Conservation (phyloP, 2,329 filamentous ascomycete species). For the Drechslerella coelobrocha region DNA sequence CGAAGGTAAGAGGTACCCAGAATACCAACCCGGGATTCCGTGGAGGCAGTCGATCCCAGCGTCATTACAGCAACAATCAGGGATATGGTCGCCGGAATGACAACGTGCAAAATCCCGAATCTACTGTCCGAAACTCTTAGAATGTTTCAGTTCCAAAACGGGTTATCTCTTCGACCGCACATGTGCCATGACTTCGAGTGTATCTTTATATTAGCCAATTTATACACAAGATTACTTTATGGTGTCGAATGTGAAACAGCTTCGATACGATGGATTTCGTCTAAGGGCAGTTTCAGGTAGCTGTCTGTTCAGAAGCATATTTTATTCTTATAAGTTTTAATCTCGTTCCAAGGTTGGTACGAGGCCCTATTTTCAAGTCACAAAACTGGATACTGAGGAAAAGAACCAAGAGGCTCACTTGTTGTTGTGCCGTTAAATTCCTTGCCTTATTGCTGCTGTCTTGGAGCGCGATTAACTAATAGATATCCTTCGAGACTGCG, state of each 20-base stretch:
- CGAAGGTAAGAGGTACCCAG: conserved; percentile 32
- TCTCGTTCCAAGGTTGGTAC: too few species aligned
- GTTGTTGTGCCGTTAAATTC: too few species aligned
- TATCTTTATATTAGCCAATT: background rate
- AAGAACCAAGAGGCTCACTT: too few species aligned
- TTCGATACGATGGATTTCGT: background rate
- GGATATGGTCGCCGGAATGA: conserved; percentile 33
- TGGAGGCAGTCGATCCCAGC: conserved; percentile 30
- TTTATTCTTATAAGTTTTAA: too few species aligned
- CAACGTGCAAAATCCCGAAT: conserved; percentile 20
- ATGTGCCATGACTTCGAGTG: background rate
- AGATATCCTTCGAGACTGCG: too few species aligned
- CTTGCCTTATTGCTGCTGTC: too few species aligned
- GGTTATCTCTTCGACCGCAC: background rate
- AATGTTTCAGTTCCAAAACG: conserved; percentile 7
- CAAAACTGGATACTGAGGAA: too few species aligned
- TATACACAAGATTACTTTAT: background rate
- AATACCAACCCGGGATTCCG: conserved; percentile 19
- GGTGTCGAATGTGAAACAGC: background rate
- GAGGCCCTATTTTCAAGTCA: background rate
- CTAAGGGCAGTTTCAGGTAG: background rate
- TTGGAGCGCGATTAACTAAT: too few species aligned
- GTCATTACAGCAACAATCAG: conserved; percentile 31
- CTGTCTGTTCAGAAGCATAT: background rate
- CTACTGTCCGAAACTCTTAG: conserved; percentile 7